Base-by-base conservation (phyloP, 148 eudicot species). In the Dysphania ambrosioides region DNA sequence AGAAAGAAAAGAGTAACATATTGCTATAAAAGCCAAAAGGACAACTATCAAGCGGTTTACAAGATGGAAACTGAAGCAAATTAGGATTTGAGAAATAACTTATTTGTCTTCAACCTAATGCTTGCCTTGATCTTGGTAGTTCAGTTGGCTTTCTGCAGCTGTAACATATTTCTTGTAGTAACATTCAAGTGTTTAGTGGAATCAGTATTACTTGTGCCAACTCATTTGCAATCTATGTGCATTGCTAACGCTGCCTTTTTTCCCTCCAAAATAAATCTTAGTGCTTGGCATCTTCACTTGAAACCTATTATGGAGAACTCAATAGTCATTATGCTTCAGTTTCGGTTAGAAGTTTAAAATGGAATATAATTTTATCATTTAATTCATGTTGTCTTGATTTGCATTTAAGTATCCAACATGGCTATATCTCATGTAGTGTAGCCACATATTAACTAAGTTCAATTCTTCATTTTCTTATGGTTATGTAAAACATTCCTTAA, bases 391-490 rank as follows among this genome's bases (percentile, higher is more conserved):
- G 2, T 35, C 15, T 75, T 13, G n/a, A n/a, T 13, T n/a, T 63
- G 40, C n/a, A 23, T 9, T 73, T 31, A 23, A n/a, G n/a, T 12
- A 70, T 27, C 18, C 59, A 64, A 55, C 55, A 42, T n/a, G 26
- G 23, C 21, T 58, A 21, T 53, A 51, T 35, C 65, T 29, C 32
- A 55, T 38, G n/a, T 23, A 41, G 26, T 72, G 58, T 31, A 16
- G 58, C 63, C 63, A 35, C 60, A 29, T 49, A 19, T 21, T 36
- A 41, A 21, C 55, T 72, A 1, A 57, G 31, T 56, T 23, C 10
- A 30, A 47, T 51, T 63, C 72, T 26, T 31, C 30, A 21, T 73
- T 38, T 73, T 38, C 15, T 32, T n/a, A 73, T 66, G 23, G 30
- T 30, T 3, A 32, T 36, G 41, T 19, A 10, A 51, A 32, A 4